Evolutionary conservation across 1,139 yeast species (phyloP), one percentile per base, ranked within the genome.

Genomic region (Diutina mesorugosa): DNA sequence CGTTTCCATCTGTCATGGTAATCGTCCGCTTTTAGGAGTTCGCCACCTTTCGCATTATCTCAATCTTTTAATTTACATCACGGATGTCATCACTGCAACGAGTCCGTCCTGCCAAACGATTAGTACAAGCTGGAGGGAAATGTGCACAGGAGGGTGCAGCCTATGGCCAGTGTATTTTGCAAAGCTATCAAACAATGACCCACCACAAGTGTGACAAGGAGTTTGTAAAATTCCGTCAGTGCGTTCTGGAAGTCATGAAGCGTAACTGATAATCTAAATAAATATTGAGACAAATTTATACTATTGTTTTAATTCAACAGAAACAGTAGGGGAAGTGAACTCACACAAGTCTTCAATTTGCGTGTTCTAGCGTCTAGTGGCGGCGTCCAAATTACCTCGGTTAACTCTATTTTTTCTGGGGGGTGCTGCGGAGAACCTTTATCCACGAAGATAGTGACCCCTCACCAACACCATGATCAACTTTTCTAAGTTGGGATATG

Each of bases 101-200:
- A 16, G 41, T 50, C 4, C 70, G 79, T 60, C 79, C 79, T 7
- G 78, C 74, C 6, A 71, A 68, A 60, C 68, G 65, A 63, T 67
- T 76, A 54, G 62, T 76, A 62, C 67, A 66, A 46, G 68, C 73
- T 6, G 62, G 73, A n/a, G 70, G 69, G 29, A 67, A 68, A 60
- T 76, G 80, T 60, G 67, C 79, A 5, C 61, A 64, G 26, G 72
- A 77, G 62, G 83, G 83, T 2, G 58, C 72, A 55, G 72, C 71
- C 0, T 86, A 86, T 63, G 91, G 90, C 6, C 76, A 81, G 60
- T 86, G 93, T 64, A 73, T 86, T 16, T 67, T 85, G 50, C 69
- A 72, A 53, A 74, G 78, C 57, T 84, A 85, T 66, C 77, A 79
- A 59, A 76, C 79, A 48, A 77, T 85, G 55, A 64, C 76, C 38